These are phyloP conservation scores for Populus simonii DNA, from an alignment of 345 rosid species.

Conservation along the genomic window DNA sequence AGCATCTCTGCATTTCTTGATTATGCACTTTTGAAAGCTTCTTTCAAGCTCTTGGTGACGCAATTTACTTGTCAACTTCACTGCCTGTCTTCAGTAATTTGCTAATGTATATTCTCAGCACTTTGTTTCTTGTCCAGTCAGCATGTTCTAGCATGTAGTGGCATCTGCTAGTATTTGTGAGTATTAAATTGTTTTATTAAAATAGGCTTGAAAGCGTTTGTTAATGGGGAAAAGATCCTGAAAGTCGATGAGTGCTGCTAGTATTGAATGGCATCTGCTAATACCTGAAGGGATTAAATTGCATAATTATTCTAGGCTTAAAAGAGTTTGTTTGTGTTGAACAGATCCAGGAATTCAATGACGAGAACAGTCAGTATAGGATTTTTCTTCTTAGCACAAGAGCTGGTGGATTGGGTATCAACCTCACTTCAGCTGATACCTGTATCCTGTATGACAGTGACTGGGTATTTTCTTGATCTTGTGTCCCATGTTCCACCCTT, in stretches of 20 bases:
- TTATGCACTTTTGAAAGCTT: not conserved
- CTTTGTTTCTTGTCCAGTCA: not conserved
- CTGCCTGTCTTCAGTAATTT: not conserved
- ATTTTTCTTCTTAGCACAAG: constrained; percentile 91
- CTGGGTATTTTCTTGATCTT: constrained; percentile 55
- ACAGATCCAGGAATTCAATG: constrained; percentile 83
- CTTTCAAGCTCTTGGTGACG: not conserved
- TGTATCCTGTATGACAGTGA: constrained; percentile 96
- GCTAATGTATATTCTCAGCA: too few species aligned
- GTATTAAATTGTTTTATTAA: not conserved
- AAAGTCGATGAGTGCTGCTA: too few species aligned
- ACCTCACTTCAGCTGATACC: constrained; percentile 95
- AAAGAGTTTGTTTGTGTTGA: not conserved
- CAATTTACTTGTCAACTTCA: not conserved
- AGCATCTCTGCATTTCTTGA: not conserved
- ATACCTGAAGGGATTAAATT: too few species aligned
- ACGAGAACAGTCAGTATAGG: constrained; percentile 56
- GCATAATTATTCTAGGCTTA: too few species aligned
- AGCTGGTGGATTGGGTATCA: constrained; percentile 98
- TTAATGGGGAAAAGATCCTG: too few species aligned
- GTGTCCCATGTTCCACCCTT: not conserved
- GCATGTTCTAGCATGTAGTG: too few species aligned
- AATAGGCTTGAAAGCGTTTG: not conserved
- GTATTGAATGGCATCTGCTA: too few species aligned
- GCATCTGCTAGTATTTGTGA: too few species aligned